Base-by-base conservation (phyloP, 352 stramenopile species). In the Globisporangium okanoganense region DNA sequence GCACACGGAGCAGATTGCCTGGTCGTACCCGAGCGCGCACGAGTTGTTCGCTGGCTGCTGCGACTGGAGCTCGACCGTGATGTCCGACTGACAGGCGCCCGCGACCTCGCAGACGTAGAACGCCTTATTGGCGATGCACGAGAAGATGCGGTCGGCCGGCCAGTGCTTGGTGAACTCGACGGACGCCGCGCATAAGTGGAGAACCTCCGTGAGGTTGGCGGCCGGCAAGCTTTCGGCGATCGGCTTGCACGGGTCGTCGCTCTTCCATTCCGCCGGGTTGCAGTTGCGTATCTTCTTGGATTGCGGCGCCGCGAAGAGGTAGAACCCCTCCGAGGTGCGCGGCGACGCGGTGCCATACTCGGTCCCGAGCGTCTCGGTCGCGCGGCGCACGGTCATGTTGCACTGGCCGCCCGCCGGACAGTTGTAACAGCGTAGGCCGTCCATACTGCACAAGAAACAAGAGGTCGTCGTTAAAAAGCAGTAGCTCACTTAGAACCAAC, bases 1-100 rank as follows among this genome's bases (percentile, higher is more conserved):
- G 47, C 82, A 92, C 29, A 90, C 80, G 5, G 82, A 92, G 48
- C 82, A 92, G 49, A 90, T 86, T 16, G 78, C 59, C n/a, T 76
- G 65, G 33, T 85, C 69, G 56, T 90, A 90, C 0, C 78, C 78
- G 14, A 62, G 47, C 1, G 72, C 59, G 63, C 79, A 92, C 0
- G 76, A 76, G n/a, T 50, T 66, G 18, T 61, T 74, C 1, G 67
- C 43, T 25, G 66, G 31, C 9, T 67, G 53, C 13, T 53, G 18
- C 10, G 56, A 44, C 0, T 73, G 43, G 0, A 61, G 51, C 25
- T 85, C 64, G 24, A 90, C 59, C 0, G 78, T 80, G 43, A 92
- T 62, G 38, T 85, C 72, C 1, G 73, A 62, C 18, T 78, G 60
- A 16, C 82, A 92, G 5, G 82, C 80, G 7, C 58, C 60, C 44